Base-by-base conservation (phyloP, 1,139 yeast species). In the Geotrichum carabidarum region DNA sequence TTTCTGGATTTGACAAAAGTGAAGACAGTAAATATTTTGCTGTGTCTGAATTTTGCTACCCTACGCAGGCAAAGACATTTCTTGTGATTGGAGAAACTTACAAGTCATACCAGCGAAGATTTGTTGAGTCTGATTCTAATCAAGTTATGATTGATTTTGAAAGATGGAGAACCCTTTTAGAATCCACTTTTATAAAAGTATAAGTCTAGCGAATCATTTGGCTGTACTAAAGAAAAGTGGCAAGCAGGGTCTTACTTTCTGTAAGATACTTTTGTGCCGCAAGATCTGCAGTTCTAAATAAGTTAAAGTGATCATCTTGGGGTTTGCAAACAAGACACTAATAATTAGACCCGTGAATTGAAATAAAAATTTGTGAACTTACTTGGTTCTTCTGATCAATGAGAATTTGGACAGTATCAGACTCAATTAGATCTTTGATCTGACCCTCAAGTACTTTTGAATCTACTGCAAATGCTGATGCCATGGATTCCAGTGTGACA, bases 321-420 rank as follows among this genome's bases (percentile, higher is more conserved):
- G 32, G 27, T 27, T 40, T 34, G n/a, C 54, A 48, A 41, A 48
- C 38, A 6, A 45, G 43, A 11, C 22, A n/a, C 35, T 35, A 38
- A 31, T 30, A 36, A 22, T 36, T 14, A 30, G 12, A 14, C 14
- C 43, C 36, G 36, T 37, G 22, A 40, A 43, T 30, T 18, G 34
- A 44, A 42, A 38, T 37, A n/a, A n/a, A n/a, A n/a, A 27, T 11
- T n/a, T 18, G 30, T n/a, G 12, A 18, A 45, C 57, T 8, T 51
- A 55, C 57, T 18, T 57, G 57, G 22, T 53, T 51, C 15, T 52
- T 51, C 17, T 53, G 54, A 44, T 60, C 62, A 34, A 60, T 59
- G 31, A 58, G 49, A 30, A 53, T 41, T 27, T 50, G 47, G 9
- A 58, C 44, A 2, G 55, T 48, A 12, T 52, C 37, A 11, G 47